Conservation (phyloP, 768 basidiomycete species). For the Psilocybe tampanensis region DNA sequence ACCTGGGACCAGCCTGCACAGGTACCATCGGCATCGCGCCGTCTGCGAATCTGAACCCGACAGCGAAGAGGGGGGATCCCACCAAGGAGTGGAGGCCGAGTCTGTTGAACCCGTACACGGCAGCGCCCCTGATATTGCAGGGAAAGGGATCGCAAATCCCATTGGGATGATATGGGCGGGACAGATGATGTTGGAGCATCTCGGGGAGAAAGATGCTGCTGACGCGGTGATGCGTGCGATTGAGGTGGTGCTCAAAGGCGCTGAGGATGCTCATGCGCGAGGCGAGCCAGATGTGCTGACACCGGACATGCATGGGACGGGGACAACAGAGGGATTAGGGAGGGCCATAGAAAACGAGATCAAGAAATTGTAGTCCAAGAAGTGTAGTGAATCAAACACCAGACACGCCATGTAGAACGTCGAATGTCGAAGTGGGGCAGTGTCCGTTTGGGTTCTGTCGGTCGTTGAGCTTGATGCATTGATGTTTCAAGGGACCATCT, state of each 20-base stretch:
- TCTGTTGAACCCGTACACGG: constrained; percentile 61
- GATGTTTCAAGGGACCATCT: no score
- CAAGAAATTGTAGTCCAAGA: neutral
- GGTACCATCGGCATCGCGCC: constrained; percentile 61
- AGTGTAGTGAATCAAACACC: no score
- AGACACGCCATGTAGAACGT: no score
- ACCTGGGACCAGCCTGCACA: constrained; percentile 55
- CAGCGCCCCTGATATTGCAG: constrained; percentile 59
- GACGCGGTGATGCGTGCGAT: constrained; percentile 42
- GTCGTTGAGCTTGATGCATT: no score
- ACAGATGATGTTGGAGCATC: constrained; percentile 54
- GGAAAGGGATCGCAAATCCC: constrained; percentile 56
- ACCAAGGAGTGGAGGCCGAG: constrained; percentile 46
- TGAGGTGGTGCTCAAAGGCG: constrained; percentile 34
- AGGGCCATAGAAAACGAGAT: constrained; percentile 32
- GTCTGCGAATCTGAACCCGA: constrained; percentile 50
- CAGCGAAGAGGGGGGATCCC: constrained; percentile 27
- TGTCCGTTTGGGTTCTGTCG: no score
- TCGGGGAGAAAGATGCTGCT: constrained; percentile 43
- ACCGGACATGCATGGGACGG: constrained; percentile 40
- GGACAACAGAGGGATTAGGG: constrained; percentile 37
- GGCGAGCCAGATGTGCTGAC: constrained; percentile 32
- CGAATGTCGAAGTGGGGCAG: no score
- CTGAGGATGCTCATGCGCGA: constrained; percentile 25
- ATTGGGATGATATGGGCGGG: constrained; percentile 59